phyloP scores from a whole-genome alignment of 1,284 basidiomycete genomes.

The Leccinum pachyderme region DNA sequence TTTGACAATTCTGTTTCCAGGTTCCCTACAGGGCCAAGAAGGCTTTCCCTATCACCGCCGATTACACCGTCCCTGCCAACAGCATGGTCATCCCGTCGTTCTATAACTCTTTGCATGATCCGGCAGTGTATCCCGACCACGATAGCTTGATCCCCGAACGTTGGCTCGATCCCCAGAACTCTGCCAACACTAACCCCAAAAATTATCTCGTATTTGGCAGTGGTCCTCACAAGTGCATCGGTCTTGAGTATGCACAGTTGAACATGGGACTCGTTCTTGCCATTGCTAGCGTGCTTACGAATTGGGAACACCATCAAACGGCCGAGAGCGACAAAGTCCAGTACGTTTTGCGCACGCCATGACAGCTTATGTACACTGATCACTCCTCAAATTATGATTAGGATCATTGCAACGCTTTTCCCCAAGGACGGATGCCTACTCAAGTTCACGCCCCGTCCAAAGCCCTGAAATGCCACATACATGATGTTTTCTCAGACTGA shows the following conservation, averaged over 20 bases:
- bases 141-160: constrained; percentile 86
- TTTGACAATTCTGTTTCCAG: constrained; percentile 38
- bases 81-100: constrained; percentile 98
- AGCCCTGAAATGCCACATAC: constrained; percentile 15
- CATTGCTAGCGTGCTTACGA: constrained; percentile 78
- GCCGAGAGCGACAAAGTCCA: constrained; percentile 79
- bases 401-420: constrained; percentile 92
- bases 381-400: constrained; percentile 26
- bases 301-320: constrained; percentile 89
- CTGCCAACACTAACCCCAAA: constrained; percentile 84
- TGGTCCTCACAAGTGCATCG: constrained; percentile 94
- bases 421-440: constrained; percentile 89
- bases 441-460: constrained; percentile 64
- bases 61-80: constrained; percentile 90
- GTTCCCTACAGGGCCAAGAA: constrained; percentile 92
- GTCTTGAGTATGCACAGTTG: constrained; percentile 89
- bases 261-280: constrained; percentile 89
- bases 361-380: not conserved
- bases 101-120: constrained; percentile 92
- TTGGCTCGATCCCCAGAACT: constrained; percentile 84
- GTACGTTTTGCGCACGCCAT: constrained; percentile 45
- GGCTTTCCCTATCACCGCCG: constrained; percentile 85
- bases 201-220: constrained; percentile 97
- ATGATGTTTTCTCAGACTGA: not conserved
- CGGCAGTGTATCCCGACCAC: constrained; percentile 84